Conservation (phyloP, 495 filamentous ascomycete species). For the Opeltia flavorubescens region DNA sequence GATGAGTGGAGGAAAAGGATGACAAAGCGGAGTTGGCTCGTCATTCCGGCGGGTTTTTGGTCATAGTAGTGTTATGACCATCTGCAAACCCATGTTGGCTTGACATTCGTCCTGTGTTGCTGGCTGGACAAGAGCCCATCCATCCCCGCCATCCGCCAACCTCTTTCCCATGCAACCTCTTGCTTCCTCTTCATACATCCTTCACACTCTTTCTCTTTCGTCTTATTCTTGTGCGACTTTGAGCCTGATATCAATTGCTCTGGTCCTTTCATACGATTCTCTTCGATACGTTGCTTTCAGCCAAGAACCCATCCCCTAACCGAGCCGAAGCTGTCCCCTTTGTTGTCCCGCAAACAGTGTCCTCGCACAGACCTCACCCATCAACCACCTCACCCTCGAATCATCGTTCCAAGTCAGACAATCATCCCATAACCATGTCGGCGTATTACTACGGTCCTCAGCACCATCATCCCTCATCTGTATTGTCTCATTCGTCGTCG, state of each 20-base stretch:
- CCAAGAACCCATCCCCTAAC: too few relatives aligned
- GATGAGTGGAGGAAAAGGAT: neutral
- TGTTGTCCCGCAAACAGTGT: too few relatives aligned
- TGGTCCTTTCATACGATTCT: neutral
- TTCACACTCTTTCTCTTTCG: neutral
- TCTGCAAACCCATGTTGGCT: too few relatives aligned
- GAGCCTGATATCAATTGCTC: neutral
- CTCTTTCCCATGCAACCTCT: neutral
- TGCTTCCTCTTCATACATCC: neutral
- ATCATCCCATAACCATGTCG: slow-evolving; percentile 44
- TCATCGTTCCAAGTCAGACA: neutral
- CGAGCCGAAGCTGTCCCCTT: too few relatives aligned
- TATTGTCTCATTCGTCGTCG: slow-evolving; percentile 39
- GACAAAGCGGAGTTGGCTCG: neutral
- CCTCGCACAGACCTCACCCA: slow-evolving; percentile 1
- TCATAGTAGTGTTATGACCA: neutral
- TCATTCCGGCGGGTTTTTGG: neutral
- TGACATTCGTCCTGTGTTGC: neutral
- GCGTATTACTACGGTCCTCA: slow-evolving; percentile 55
- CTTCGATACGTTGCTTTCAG: neutral
- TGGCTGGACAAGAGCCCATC: neutral
- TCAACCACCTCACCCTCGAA: neutral
- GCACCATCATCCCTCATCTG: slow-evolving; percentile 44
- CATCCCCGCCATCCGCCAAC: neutral
- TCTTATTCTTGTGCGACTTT: neutral